A percentile compares a stretch with the other conserved stretches of the same genome.
Conservation (phyloP, 1,284 basidiomycete genomes). For the Ustilago cynodontis region DNA sequence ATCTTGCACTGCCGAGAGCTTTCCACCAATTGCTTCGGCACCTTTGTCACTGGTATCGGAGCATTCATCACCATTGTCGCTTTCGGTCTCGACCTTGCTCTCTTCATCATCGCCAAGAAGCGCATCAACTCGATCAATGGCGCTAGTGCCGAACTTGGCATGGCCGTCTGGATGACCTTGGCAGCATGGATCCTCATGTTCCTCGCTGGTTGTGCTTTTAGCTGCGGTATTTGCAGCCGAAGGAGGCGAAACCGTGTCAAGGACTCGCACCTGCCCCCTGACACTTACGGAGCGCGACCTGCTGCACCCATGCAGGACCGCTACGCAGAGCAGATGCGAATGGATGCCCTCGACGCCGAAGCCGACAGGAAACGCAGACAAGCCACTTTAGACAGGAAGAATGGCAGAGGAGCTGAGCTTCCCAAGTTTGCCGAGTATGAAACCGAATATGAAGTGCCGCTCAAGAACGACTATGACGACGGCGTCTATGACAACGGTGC, state of each 20-base stretch:
- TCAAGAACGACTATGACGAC: conserved; percentile 60
- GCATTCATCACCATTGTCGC: conserved; percentile 57
- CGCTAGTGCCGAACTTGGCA: conserved; percentile 54
- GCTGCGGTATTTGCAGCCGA: conserved; percentile 58
- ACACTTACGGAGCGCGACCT: conserved; percentile 41
- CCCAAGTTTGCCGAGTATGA: conserved; percentile 66
- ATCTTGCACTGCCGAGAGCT: conserved; percentile 58
- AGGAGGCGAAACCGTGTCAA: conserved; percentile 49
- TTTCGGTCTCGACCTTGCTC: conserved; percentile 62
- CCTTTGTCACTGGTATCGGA: conserved; percentile 56
- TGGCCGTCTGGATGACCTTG: conserved; percentile 64
- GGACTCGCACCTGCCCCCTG: conserved; percentile 41
- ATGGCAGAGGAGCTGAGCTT: conserved; percentile 36
- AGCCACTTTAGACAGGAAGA: conserved; percentile 36
- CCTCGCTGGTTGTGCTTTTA: conserved; percentile 55
- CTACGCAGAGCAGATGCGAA: conserved; percentile 62
- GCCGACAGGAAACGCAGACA: conserved; percentile 57
- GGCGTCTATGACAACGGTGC: conserved; percentile 38
- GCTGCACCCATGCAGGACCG: conserved; percentile 24
- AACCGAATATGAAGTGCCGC: conserved; percentile 61
- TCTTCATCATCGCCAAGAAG: conserved; percentile 65
- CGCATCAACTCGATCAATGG: conserved; percentile 59
- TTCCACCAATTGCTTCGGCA: conserved; percentile 52
- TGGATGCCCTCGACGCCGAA: conserved; percentile 65
- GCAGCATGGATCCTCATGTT: conserved; percentile 62